Base-by-base conservation (phyloP, 1,284 basidiomycete species). In the Ustilago nuda region DNA sequence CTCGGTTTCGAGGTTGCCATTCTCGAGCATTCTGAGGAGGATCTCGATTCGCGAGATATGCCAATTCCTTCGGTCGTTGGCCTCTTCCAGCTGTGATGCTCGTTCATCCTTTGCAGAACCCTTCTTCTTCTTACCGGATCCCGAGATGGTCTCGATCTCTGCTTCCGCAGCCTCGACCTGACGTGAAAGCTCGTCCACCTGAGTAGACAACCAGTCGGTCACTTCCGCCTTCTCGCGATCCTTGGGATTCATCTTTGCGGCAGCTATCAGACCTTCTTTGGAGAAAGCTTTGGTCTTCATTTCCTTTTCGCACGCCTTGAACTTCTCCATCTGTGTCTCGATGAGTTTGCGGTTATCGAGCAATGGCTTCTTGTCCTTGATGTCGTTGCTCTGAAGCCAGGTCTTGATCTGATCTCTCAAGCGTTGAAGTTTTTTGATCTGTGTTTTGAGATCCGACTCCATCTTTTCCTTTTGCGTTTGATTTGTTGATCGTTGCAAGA, bases 201-300 rank as follows among this genome's bases (percentile, higher is more conserved):
- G 76, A 1, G 65, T 66, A 4, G 83, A 78, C 13, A 85, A 56
- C 84, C 84, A 85, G 13, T 91, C 88, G 50, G 92, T 92, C 66
- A 92, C 91, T 84, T 98, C 95, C 75, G 93, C 90, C 87, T 98
- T 98, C 87, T 96, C 94, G 88, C 96, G 94, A 72, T 97, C 94
- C 86, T 94, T 94, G 56, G 97, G 97, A 86, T 99, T 97, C 35
- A 99, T 91, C 83, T 93, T 94, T 52, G 94, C 91, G 4, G 95
- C 94, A 64, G 95, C 94, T 75, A 93, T 98, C 39, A 99, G 90
- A 41, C 97, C 97, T 87, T 98, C 97, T 87, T 99, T 99, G 36
- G 95, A 98, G 88, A 99, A 99, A 0, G 97, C 97, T 87, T 99
- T 99, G 73, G 97, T 99, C 90, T 99, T 99, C 95, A 99, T 98